Conservation (phyloP, 306 rosid species). For the Sicyos baderoa region DNA sequence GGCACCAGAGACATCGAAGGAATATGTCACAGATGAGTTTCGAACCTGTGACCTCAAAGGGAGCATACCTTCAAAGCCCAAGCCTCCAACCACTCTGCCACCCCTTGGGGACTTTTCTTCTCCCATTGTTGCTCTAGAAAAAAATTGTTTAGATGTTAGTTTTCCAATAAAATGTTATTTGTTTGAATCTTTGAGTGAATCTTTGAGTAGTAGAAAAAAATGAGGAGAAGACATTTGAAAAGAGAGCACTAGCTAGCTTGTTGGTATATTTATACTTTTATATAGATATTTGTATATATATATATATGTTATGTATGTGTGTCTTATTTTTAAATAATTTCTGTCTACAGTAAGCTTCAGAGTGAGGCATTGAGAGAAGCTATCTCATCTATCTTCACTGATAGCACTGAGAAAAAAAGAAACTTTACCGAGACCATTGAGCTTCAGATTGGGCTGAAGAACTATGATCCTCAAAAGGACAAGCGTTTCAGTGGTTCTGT, state of each 20-base stretch:
- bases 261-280: neutral
- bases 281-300: neutral
- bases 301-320: too few relatives aligned
- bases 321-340: too few relatives aligned
- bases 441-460: constrained; percentile 74
- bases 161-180: too few relatives aligned
- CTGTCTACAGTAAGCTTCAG: constrained; percentile 56
- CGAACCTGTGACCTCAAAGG: too few relatives aligned
- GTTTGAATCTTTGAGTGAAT: neutral
- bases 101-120: too few relatives aligned
- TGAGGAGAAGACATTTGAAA: too few relatives aligned
- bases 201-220: neutral
- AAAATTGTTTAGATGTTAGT: neutral
- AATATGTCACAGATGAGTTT: too few relatives aligned
- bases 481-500: constrained; percentile 85
- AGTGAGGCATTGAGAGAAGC: constrained; percentile 72
- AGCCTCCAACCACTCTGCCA: too few relatives aligned
- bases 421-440: constrained; percentile 77
- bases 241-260: neutral
- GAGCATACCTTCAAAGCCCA: too few relatives aligned
- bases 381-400: constrained; percentile 37
- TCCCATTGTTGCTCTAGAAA: too few relatives aligned
- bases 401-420: constrained; percentile 43
- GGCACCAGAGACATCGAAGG: too few relatives aligned
- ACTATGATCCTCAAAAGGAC: constrained; percentile 82